These are phyloP conservation scores for Penicillium argentinense DNA, from an alignment of 495 filamentous ascomycete genomes.

Conservation along the genomic window DNA sequence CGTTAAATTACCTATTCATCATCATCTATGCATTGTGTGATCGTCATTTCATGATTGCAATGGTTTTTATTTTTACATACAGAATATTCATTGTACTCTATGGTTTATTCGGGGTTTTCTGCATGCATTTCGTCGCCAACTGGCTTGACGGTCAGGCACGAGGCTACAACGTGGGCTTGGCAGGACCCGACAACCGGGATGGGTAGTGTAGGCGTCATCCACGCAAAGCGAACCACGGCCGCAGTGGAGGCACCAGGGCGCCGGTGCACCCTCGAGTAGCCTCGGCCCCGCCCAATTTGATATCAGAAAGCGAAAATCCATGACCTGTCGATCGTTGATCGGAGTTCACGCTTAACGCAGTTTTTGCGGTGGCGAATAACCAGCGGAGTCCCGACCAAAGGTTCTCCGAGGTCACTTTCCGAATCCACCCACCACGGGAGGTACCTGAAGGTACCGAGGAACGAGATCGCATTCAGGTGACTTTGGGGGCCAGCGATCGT, in stretches of 20 bases:
- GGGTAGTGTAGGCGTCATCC: conserved; percentile 22
- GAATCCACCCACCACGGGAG: neutral
- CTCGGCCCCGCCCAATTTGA: conserved; percentile 5
- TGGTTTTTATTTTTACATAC: too few species aligned
- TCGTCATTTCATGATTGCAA: too few species aligned
- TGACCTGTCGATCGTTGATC: conserved; percentile 1
- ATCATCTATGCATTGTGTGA: too few species aligned
- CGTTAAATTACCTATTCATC: too few species aligned
- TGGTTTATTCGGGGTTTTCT: too few species aligned
- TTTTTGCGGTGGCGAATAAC: neutral
- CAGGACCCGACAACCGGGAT: conserved; percentile 19
- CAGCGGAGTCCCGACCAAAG: conserved; percentile 4
- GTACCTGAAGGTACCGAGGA: conserved; percentile 12
- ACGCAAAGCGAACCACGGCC: conserved; percentile 4
- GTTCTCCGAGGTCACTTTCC: conserved; percentile 12
- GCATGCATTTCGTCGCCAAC: too few species aligned
- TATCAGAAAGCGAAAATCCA: conserved; percentile 13
- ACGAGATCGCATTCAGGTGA: neutral
- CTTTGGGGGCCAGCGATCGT: neutral
- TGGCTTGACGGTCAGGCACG: conserved; percentile 1
- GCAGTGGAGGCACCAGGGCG: neutral
- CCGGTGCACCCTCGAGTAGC: too few species aligned
- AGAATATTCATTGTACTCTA: too few species aligned
- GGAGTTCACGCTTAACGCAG: neutral
- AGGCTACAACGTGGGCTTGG: conserved; percentile 11